phyloP scores from a whole-genome alignment of 257 asterid genomes.

The Capsicum chinense region DNA sequence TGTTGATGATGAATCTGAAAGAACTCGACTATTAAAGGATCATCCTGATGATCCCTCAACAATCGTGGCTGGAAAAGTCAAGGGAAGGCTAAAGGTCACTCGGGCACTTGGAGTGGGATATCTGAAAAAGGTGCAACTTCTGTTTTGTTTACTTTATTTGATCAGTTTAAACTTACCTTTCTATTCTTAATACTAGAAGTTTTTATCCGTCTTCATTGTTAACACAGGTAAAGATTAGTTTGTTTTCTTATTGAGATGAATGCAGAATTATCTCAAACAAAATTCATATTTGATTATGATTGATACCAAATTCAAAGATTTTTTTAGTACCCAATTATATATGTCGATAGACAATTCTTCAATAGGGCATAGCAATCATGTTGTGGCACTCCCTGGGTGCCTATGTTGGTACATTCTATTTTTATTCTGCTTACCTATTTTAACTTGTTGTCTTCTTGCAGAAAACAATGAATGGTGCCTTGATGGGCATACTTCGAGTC shows the following conservation, averaged over 20 bases:
- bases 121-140: conserved; percentile 73
- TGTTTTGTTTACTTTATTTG: conserved; percentile 9
- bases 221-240: neutral
- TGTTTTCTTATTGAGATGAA: neutral
- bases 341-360: neutral
- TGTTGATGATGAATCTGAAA: conserved; percentile 83
- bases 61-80: conserved; percentile 69
- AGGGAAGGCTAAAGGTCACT: conserved; percentile 92
- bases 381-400: neutral
- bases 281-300: neutral
- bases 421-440: neutral
- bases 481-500: conserved; percentile 95
- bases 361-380: neutral
- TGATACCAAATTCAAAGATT: neutral
- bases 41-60: conserved; percentile 78
- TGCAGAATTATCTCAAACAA: neutral
- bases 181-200: neutral
- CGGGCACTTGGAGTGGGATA: conserved; percentile 99
- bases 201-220: neutral
- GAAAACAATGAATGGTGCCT: conserved; percentile 87
- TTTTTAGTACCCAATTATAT: neutral
- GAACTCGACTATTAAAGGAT: conserved; percentile 59
- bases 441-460: conserved; percentile 43
- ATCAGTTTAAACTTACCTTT: neutral
- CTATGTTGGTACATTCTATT: neutral